A percentile compares a stretch with the other conserved stretches of the same genome.
These are phyloP conservation scores for Kuraishia floccosa DNA, from an alignment of 805 yeast species.

Conservation along the genomic window DNA sequence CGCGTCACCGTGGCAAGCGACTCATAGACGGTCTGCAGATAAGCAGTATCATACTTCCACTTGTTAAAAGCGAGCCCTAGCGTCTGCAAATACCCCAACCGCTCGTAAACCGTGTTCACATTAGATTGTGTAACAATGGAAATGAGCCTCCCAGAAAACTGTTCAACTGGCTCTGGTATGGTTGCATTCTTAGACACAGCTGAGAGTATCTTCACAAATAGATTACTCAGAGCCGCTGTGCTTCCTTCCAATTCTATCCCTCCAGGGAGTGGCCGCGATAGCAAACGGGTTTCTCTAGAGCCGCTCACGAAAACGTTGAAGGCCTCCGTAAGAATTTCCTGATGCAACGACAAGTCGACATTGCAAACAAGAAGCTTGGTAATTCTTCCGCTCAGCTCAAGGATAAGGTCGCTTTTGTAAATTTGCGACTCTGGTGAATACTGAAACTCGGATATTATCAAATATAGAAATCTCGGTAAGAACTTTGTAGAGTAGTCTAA, in stretches of 20 bases:
- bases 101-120: conserved; percentile 18
- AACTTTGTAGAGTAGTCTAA: conserved; percentile 29
- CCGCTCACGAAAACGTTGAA: conserved; percentile 22
- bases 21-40: too few species aligned
- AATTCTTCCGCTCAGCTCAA: conserved; percentile 29
- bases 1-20: too few species aligned
- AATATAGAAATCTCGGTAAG: conserved; percentile 24
- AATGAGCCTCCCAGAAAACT: conserved; percentile 5
- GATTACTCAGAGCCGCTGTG: conserved; percentile 22
- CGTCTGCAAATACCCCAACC: conserved; percentile 46
- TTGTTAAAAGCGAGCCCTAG: conserved; percentile 48
- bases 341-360: conserved; percentile 31
- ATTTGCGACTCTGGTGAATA: conserved; percentile 6
- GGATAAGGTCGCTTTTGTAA: conserved; percentile 11
- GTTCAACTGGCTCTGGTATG: conserved; percentile 10
- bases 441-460: conserved; percentile 6
- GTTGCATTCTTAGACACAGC: conserved; percentile 33
- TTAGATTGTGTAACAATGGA: conserved; percentile 6
- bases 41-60: conserved; percentile 18
- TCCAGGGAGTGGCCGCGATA: conserved; percentile 7
- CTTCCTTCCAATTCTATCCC: conserved; percentile 10
- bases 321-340: conserved; percentile 26
- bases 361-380: conserved; percentile 28
- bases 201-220: conserved; percentile 35
- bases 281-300: conserved; percentile 3